Evolutionary conservation across 345 rosid species (phyloP).

Genomic region (Populus ilicifolia): DNA sequence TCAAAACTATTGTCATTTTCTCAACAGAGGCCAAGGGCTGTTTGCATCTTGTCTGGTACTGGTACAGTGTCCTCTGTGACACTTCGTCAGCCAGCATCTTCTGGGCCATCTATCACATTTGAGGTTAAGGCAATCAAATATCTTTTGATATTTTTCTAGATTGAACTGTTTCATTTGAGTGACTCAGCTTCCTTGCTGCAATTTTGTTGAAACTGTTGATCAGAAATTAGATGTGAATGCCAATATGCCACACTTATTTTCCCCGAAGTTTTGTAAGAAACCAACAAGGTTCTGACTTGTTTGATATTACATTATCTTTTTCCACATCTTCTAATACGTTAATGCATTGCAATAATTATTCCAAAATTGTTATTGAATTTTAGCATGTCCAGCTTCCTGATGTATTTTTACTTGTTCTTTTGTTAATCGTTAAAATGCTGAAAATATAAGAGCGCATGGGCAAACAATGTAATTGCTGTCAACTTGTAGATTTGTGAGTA

Average conservation of each 20-base stretch:
- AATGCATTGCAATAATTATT: background rate
- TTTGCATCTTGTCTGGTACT: slow-evolving; percentile 86
- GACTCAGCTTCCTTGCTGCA: background rate
- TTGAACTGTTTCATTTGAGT: background rate
- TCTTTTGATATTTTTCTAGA: background rate
- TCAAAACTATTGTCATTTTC: slow-evolving; percentile 73
- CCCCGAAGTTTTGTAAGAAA: background rate
- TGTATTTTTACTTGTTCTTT: too few species aligned
- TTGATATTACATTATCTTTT: background rate
- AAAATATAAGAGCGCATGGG: background rate
- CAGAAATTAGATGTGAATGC: background rate
- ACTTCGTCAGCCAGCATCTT: slow-evolving; percentile 69
- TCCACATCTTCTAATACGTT: background rate
- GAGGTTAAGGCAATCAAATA: slow-evolving; percentile 55
- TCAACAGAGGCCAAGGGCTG: slow-evolving; percentile 87
- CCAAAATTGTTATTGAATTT: background rate
- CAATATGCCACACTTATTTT: background rate
- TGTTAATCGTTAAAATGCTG: background rate
- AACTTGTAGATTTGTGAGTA: background rate
- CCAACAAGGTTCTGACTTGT: background rate
- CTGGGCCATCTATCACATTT: slow-evolving; percentile 49
- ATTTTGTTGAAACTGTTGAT: background rate
- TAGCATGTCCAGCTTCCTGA: background rate
- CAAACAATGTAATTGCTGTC: background rate
- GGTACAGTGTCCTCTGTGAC: slow-evolving; percentile 89